Evolutionary conservation across 2,329 filamentous ascomycete genomes (phyloP).

Genomic region (Meredithiella fracta): DNA sequence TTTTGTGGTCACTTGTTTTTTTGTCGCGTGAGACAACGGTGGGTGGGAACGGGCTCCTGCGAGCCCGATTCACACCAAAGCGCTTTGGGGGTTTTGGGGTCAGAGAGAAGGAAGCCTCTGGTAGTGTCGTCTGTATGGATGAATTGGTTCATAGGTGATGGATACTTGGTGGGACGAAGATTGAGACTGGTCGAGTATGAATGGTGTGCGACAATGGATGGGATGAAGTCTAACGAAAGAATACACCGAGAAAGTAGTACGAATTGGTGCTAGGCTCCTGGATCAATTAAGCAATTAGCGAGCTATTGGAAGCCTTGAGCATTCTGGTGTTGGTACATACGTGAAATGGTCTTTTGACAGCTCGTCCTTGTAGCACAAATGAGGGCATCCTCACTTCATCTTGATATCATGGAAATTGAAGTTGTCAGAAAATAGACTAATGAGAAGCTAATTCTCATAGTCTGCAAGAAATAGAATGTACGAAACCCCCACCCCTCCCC

Average conservation of each 20-base stretch:
- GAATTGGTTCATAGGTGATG: neutral
- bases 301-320: no score
- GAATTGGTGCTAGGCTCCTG: no score
- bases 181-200: neutral
- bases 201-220: no score
- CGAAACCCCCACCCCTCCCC: neutral
- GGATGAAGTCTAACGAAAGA: no score
- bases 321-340: no score
- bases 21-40: neutral
- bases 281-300: no score
- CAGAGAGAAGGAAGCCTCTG: neutral
- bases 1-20: neutral
- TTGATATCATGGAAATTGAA: neutral
- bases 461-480: neutral
- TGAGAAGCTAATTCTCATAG: no score
- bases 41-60: neutral
- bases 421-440: neutral
- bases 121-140: no score
- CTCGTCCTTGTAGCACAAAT: no score
- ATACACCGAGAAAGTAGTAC: no score
- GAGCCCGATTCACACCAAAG: neutral
- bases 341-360: no score
- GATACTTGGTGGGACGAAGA: neutral
- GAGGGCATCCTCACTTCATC: no score
- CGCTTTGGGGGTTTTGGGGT: neutral